Conservation (phyloP, 208 protist species). For the Wallacemonas sp. region DNA sequence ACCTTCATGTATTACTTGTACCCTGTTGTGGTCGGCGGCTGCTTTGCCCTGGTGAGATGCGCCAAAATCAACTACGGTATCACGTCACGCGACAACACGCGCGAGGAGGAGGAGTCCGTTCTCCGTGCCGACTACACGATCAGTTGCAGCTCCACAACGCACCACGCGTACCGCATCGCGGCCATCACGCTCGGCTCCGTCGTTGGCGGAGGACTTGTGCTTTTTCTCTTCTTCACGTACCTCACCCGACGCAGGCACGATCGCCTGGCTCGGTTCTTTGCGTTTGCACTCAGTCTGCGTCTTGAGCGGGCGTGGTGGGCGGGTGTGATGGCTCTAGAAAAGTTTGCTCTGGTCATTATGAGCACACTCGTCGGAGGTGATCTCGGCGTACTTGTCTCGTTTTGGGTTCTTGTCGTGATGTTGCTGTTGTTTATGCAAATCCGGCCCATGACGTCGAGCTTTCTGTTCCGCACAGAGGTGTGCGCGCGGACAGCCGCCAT, state of each 20-base stretch:
- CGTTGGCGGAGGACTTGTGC: conserved; percentile 12
- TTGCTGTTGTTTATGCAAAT: conserved; percentile 22
- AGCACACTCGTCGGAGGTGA: neutral
- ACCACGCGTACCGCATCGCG: conserved; percentile 24
- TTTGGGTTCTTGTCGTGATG: conserved; percentile 13
- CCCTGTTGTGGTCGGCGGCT: conserved; percentile 20
- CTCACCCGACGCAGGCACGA: neutral
- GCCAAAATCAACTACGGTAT: conserved; percentile 14
- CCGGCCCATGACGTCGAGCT: conserved; percentile 15
- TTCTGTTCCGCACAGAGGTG: conserved; percentile 26
- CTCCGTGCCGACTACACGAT: conserved; percentile 24
- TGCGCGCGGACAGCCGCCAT: conserved; percentile 16
- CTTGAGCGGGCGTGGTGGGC: conserved; percentile 6
- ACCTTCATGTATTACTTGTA: conserved; percentile 36
- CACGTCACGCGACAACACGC: conserved; percentile 1
- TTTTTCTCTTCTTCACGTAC: conserved; percentile 4
- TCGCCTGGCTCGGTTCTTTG: conserved; percentile 8
- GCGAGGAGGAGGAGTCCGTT: neutral
- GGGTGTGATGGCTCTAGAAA: conserved; percentile 1
- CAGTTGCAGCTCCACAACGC: conserved; percentile 16
- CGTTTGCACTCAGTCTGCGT: neutral
- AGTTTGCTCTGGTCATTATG: neutral
- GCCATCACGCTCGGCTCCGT: conserved; percentile 27
- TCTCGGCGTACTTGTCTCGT: conserved; percentile 4
- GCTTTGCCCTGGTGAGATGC: conserved; percentile 38